Evolutionary conservation across 805 yeast genomes (phyloP).

Genomic region (Phaffomyces thermotolerans): DNA sequence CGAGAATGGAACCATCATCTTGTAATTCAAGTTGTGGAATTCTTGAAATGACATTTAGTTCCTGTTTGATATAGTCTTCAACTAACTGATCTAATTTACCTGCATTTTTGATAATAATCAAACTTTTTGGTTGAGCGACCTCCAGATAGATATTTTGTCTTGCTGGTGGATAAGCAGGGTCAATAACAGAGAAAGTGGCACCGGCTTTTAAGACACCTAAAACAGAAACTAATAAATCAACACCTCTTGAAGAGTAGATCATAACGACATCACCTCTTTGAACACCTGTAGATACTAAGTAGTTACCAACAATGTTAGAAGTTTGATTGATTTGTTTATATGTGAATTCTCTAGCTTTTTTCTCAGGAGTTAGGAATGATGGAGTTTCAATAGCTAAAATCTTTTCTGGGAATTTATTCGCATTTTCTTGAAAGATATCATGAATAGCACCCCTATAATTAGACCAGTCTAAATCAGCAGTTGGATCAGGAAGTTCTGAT

Average conservation of each 20-base stretch:
- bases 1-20: conserved; percentile 65
- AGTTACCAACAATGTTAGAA: conserved; percentile 88
- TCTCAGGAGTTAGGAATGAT: conserved; percentile 43
- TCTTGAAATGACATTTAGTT: conserved; percentile 63
- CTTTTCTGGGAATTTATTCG: conserved; percentile 76
- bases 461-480: conserved; percentile 79
- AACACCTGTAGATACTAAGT: conserved; percentile 73
- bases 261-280: conserved; percentile 90
- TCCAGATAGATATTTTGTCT: conserved; percentile 89
- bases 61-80: conserved; percentile 64
- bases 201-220: conserved; percentile 98
- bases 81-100: conserved; percentile 76
- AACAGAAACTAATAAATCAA: conserved; percentile 92
- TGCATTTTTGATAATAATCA: conserved; percentile 86
- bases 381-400: conserved; percentile 91
- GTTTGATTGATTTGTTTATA: conserved; percentile 88
- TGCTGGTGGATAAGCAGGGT: conserved; percentile 98
- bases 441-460: conserved; percentile 93
- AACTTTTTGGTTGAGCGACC: conserved; percentile 90
- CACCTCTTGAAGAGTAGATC: conserved; percentile 97
- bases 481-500: conserved; percentile 76
- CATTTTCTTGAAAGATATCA: conserved; percentile 87
- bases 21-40: conserved; percentile 72
- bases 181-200: conserved; percentile 96
- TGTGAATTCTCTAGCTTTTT: conserved; percentile 64